A percentile compares a stretch with the other conserved stretches of the same genome.
Conservation (phyloP, 225 moss, liverwort and hornwort species). For the Takakia lepidozioides region DNA sequence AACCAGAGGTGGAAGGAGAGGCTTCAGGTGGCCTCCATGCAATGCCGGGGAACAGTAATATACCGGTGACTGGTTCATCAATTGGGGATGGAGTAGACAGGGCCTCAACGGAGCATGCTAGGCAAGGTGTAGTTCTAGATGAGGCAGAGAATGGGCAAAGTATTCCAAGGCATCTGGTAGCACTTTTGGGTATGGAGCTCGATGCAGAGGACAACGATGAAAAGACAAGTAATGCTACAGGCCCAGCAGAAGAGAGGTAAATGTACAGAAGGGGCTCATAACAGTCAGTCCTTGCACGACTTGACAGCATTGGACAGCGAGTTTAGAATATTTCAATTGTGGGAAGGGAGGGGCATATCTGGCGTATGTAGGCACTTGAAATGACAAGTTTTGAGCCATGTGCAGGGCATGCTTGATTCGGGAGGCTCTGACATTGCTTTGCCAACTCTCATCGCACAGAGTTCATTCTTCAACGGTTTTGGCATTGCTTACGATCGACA, state of each 20-base stretch:
- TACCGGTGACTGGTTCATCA: constrained; percentile 12
- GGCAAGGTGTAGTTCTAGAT: not conserved
- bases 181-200: constrained; percentile 59
- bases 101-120: not conserved
- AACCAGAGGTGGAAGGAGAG: constrained; percentile 29
- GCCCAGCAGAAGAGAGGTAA: constrained; percentile 63
- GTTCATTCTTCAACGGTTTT: constrained; percentile 51
- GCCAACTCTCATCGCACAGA: constrained; percentile 50
- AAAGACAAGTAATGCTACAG: constrained; percentile 4
- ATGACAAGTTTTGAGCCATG: not conserved
- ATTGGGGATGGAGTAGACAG: constrained; percentile 1
- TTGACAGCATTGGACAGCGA: not conserved
- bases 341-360: not conserved
- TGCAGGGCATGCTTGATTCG: constrained; percentile 62
- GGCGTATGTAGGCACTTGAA: not conserved
- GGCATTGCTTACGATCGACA: constrained; percentile 42
- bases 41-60: constrained; percentile 14
- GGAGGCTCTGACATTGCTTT: constrained; percentile 58
- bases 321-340: too few species aligned
- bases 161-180: constrained; percentile 52
- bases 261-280: not conserved
- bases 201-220: constrained; percentile 45
- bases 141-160: constrained; percentile 25
- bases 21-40: constrained; percentile 8
- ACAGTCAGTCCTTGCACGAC: too few species aligned